A percentile compares a stretch with the other conserved stretches of the same genome.
These are phyloP conservation scores for Stemphylium beticola DNA, from an alignment of 2,329 filamentous ascomycete genomes.

Conservation along the genomic window DNA sequence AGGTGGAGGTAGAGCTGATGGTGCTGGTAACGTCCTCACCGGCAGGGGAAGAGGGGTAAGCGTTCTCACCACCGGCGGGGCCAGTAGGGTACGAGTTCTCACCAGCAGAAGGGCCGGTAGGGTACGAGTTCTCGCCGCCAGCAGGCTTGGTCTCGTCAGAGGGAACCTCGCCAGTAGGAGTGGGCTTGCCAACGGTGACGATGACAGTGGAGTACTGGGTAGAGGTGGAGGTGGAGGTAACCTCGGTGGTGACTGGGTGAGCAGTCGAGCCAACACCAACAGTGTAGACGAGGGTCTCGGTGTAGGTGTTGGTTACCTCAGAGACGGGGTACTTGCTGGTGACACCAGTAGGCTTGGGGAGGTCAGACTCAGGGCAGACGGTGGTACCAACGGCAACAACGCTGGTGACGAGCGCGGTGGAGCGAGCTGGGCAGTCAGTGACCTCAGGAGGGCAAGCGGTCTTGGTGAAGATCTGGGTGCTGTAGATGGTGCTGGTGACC, in stretches of 20 bases:
- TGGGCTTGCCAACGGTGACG: slow-evolving; percentile 26
- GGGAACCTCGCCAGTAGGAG: slow-evolving; percentile 2
- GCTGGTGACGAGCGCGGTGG: slow-evolving; percentile 48
- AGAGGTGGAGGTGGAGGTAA: slow-evolving; percentile 39
- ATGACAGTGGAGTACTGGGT: slow-evolving; percentile 44
- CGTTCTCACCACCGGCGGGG: slow-evolving; percentile 3
- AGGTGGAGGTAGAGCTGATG: slow-evolving; percentile 40
- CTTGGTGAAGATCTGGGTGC: slow-evolving; percentile 51
- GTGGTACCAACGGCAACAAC: slow-evolving; percentile 52
- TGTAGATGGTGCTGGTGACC: slow-evolving; percentile 52
- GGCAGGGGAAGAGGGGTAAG: slow-evolving; percentile 7
- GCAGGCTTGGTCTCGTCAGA: slow-evolving; percentile 1
- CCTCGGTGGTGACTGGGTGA: slow-evolving; percentile 53
- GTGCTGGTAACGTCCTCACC: slow-evolving; percentile 44
- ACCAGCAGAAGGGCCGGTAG: slow-evolving; percentile 6
- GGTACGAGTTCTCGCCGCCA: slow-evolving; percentile 6
- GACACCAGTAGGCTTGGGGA: slow-evolving; percentile 21
- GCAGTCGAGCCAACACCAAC: slow-evolving; percentile 50
- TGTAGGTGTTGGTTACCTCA: slow-evolving; percentile 44
- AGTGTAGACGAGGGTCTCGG: slow-evolving; percentile 54
- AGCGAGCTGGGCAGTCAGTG: slow-evolving; percentile 22
- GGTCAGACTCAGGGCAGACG: slow-evolving; percentile 47
- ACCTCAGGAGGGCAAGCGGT: slow-evolving; percentile 11
- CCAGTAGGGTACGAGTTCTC: slow-evolving; percentile 7
- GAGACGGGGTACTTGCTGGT: slow-evolving; percentile 31